Evolutionary conservation across 2,329 filamentous ascomycete genomes (phyloP).

Genomic region (Dryadomyces quercivorus): DNA sequence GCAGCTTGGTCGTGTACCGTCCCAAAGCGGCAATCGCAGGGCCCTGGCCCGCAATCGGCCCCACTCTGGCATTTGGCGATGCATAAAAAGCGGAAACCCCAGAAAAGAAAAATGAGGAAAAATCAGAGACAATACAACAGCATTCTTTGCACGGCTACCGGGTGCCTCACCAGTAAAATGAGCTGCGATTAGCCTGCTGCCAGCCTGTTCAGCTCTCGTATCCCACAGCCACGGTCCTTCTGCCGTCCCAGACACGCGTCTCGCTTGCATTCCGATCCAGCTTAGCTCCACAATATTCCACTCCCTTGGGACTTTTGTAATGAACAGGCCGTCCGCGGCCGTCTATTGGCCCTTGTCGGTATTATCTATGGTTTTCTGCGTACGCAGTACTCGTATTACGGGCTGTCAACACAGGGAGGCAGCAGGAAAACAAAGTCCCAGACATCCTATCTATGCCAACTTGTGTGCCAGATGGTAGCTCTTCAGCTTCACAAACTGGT

Average conservation of each 20-base stretch:
- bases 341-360: too few relatives aligned
- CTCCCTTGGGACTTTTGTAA: background rate
- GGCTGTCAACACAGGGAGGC: too few relatives aligned
- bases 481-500: conserved; percentile 93
- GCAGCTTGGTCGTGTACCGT: too few relatives aligned
- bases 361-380: too few relatives aligned
- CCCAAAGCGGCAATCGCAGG: too few relatives aligned
- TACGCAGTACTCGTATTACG: too few relatives aligned
- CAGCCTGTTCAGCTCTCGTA: too few relatives aligned
- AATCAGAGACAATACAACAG: background rate
- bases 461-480: conserved; percentile 87
- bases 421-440: background rate
- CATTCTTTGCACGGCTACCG: too few relatives aligned
- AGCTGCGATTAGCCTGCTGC: background rate
- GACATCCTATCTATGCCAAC: conserved; percentile 19
- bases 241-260: too few relatives aligned
- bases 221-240: too few relatives aligned
- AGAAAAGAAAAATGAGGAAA: background rate
- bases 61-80: background rate
- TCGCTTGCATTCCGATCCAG: background rate
- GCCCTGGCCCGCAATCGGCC: too few relatives aligned
- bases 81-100: background rate
- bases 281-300: background rate
- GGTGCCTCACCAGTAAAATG: background rate
- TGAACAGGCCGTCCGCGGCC: too few relatives aligned